Evolutionary conservation across 345 rosid genomes (phyloP), one percentile per base, ranked within the genome.

Genomic region (Lagerstroemia speciosa): DNA sequence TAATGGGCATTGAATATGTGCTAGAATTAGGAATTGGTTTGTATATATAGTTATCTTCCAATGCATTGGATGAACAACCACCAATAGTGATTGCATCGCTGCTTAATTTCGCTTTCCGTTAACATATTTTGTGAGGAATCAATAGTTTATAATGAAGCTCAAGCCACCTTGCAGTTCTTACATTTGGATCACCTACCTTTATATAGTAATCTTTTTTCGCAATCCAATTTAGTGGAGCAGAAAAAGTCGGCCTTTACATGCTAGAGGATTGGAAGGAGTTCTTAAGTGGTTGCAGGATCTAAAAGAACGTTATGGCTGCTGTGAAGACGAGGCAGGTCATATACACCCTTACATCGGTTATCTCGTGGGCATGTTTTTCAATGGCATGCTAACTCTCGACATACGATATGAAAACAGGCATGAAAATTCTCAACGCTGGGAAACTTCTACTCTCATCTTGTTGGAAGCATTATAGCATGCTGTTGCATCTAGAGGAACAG

Each of bases 391-490:
- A 26, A 69, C 65, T 40, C 8, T 62, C 33, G 7, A 60, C 57
- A 9, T 62, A 16, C 46, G 62, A 73, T 50, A 33, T 81, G 66
- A 73, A 76, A 77, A 67, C 84, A 85, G 93, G 76, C 65, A 66
- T 77, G 72, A 71, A 75, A 71, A 36, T 71, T 60, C 43, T 69
- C 67, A 75, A 43, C 45, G 72, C 81, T 65, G 79, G 91, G 71
- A 82, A 83, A 64, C 75, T 79, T 38, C 82, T 93, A 60, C 84
- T 93, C 65, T 88, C 87, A 76, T 90, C 97, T 46, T 90, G 97
- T 71, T 93, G 98, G 98, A 90, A 85, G 84, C 90, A 90, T 73
- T 93, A 83, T 67, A 69, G 91, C 71, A 58, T 73, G 73, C 78
- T 93, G 53, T 76, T 90, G 78, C 89, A 81, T 79, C 72, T 93